A percentile compares a stretch with the other conserved stretches of the same genome.
phyloP scores from a whole-genome alignment of 2,329 filamentous ascomycete genomes.

The Rosellinia necatrix region DNA sequence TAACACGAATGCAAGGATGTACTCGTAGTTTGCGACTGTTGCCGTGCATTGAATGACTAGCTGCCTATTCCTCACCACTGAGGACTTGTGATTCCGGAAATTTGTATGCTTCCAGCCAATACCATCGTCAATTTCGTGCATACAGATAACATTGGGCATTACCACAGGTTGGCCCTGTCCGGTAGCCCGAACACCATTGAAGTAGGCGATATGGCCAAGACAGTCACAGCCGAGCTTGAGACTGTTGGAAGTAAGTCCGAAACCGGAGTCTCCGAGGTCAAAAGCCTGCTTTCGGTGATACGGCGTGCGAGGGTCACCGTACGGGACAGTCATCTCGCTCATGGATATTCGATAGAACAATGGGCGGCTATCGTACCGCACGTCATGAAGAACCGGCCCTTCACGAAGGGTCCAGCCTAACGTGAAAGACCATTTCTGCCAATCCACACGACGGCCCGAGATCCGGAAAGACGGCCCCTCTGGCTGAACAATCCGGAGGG shows the following conservation, averaged over 20 bases:
- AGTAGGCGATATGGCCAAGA: slow-evolving; percentile 66
- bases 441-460: slow-evolving; percentile 38
- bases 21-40: slow-evolving; percentile 73
- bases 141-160: slow-evolving; percentile 65
- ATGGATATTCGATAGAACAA: slow-evolving; percentile 64
- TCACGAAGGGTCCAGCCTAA: slow-evolving; percentile 66
- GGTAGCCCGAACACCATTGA: slow-evolving; percentile 56
- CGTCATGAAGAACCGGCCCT: slow-evolving; percentile 65
- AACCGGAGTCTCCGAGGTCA: slow-evolving; percentile 71
- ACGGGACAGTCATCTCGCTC: slow-evolving; percentile 67
- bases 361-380: slow-evolving; percentile 63
- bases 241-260: slow-evolving; percentile 68
- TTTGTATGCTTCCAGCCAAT: slow-evolving; percentile 75
- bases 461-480: slow-evolving; percentile 42
- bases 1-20: slow-evolving; percentile 68
- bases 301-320: slow-evolving; percentile 64
- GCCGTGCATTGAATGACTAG: slow-evolving; percentile 71
- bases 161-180: slow-evolving; percentile 58
- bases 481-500: slow-evolving; percentile 72
- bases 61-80: slow-evolving; percentile 64
- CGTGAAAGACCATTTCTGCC: slow-evolving; percentile 60
- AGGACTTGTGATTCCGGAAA: slow-evolving; percentile 65
- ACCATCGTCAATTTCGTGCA: slow-evolving; percentile 72
- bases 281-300: slow-evolving; percentile 71
- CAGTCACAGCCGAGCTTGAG: slow-evolving; percentile 70